Percentiles rank a stretch among this genome's conserved stretches.
Evolutionary conservation across 176 grass and related monocot species (phyloP).

Genomic region (Pontederia paniculata): DNA sequence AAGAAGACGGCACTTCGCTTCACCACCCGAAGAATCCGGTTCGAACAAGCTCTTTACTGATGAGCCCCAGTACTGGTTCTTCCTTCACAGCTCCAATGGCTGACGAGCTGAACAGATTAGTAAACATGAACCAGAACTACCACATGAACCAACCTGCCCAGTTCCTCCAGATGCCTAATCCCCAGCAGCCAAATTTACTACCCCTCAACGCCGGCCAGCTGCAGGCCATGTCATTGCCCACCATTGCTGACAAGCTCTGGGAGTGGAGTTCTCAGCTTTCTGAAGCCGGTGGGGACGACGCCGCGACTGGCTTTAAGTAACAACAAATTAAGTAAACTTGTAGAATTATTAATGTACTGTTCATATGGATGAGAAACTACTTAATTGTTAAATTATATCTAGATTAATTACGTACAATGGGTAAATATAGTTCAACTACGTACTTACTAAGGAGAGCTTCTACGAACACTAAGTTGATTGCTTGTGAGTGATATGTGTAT

Average conservation of each 20-base stretch:
- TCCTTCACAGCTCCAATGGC: slow-evolving; percentile 48
- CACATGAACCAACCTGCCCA: slow-evolving; percentile 25
- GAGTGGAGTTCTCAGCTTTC: slow-evolving; percentile 61
- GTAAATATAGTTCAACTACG: no score
- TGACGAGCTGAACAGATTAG: slow-evolving; percentile 63
- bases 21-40: slow-evolving; percentile 34
- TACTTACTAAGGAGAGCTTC: no score
- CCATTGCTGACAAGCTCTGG: slow-evolving; percentile 71
- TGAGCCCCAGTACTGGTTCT: slow-evolving; percentile 24
- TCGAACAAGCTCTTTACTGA: slow-evolving; percentile 35
- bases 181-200: slow-evolving; percentile 18
- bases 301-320: slow-evolving; percentile 72
- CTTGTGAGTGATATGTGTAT: no score
- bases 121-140: slow-evolving; percentile 30
- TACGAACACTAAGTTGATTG: no score
- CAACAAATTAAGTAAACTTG: neutral
- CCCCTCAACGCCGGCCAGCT: slow-evolving; percentile 14
- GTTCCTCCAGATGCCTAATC: slow-evolving; percentile 13
- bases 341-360: neutral
- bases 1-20: slow-evolving; percentile 56
- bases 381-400: no score
- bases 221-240: slow-evolving; percentile 29
- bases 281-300: slow-evolving; percentile 50
- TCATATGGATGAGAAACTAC: neutral
- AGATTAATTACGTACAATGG: no score